These are phyloP conservation scores for Pyronema domesticum DNA, from an alignment of 495 filamentous ascomycete species.

Conservation along the genomic window DNA sequence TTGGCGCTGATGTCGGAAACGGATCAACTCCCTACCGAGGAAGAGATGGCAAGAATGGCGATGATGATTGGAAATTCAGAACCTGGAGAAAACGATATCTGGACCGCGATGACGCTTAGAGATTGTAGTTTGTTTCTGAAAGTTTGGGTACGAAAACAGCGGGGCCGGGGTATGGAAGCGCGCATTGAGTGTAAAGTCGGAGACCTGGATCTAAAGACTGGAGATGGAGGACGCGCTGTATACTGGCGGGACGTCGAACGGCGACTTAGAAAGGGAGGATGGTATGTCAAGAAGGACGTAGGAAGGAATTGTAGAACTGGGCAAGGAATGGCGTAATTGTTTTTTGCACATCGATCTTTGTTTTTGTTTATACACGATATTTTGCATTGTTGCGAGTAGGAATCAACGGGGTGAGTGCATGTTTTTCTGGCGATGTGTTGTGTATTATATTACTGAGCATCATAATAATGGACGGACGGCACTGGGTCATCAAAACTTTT, in stretches of 20 bases:
- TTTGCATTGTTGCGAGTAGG: too few species aligned
- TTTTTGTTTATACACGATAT: not conserved
- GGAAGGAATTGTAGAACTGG: constrained; percentile 21
- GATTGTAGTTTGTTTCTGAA: constrained; percentile 52
- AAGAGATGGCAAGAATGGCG: constrained; percentile 12
- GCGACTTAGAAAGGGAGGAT: constrained; percentile 38
- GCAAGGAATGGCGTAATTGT: constrained; percentile 8
- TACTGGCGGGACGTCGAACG: constrained; percentile 45
- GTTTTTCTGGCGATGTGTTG: too few species aligned
- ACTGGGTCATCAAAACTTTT: too few species aligned
- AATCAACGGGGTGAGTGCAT: too few species aligned
- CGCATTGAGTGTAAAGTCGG: constrained; percentile 30
- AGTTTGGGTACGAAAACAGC: constrained; percentile 26
- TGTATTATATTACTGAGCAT: too few species aligned
- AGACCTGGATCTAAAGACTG: constrained; percentile 47
- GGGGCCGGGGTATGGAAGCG: constrained; percentile 20
- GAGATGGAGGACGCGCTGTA: constrained; percentile 36
- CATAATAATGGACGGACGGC: too few species aligned
- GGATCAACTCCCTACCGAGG: constrained; percentile 14
- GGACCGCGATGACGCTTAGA: constrained; percentile 44
- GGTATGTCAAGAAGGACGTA: constrained; percentile 36
- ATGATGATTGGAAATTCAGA: constrained; percentile 16
- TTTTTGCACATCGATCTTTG: not conserved
- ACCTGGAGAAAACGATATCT: constrained; percentile 20
- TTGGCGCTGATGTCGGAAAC: constrained; percentile 17